These are phyloP conservation scores for Astrothelium subdiscretum DNA, from an alignment of 495 filamentous ascomycete genomes.

Conservation along the genomic window DNA sequence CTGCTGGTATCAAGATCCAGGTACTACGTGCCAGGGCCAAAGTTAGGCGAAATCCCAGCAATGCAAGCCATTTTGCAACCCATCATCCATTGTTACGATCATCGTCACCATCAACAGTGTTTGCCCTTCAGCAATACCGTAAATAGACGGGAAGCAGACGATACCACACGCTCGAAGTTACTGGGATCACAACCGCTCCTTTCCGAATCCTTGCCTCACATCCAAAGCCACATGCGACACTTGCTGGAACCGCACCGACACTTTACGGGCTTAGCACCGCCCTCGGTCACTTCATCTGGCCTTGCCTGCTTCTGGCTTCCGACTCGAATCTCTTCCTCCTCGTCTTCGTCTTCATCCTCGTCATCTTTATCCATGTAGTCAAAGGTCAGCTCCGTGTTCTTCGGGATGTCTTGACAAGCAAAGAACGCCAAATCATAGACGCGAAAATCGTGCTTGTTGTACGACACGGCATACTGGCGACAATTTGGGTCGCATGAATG, in stretches of 20 bases:
- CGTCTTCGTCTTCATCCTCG: constrained; percentile 36
- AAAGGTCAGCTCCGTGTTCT: constrained; percentile 70
- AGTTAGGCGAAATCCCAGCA: too few relatives aligned
- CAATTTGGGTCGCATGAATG: constrained; percentile 64
- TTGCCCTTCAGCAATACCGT: too few relatives aligned
- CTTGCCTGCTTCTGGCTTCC: constrained; percentile 18
- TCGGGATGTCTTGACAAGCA: constrained; percentile 54
- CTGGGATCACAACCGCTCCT: neutral
- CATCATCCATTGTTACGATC: too few relatives aligned
- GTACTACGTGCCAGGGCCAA: too few relatives aligned
- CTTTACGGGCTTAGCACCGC: constrained; percentile 35
- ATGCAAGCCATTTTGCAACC: too few relatives aligned
- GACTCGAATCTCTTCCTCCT: constrained; percentile 20
- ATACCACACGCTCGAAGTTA: neutral
- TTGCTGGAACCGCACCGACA: constrained; percentile 58
- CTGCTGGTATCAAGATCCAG: too few relatives aligned
- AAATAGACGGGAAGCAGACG: too few relatives aligned
- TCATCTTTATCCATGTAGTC: constrained; percentile 57
- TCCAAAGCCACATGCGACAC: constrained; percentile 58
- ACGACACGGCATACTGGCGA: constrained; percentile 70
- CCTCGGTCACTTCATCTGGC: constrained; percentile 39
- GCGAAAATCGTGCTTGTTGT: constrained; percentile 58
- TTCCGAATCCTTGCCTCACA: constrained; percentile 3
- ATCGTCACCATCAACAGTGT: too few relatives aligned
- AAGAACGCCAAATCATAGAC: constrained; percentile 88